phyloP scores from a whole-genome alignment of 805 yeast species.

The Wickerhamomyces pijperi region DNA sequence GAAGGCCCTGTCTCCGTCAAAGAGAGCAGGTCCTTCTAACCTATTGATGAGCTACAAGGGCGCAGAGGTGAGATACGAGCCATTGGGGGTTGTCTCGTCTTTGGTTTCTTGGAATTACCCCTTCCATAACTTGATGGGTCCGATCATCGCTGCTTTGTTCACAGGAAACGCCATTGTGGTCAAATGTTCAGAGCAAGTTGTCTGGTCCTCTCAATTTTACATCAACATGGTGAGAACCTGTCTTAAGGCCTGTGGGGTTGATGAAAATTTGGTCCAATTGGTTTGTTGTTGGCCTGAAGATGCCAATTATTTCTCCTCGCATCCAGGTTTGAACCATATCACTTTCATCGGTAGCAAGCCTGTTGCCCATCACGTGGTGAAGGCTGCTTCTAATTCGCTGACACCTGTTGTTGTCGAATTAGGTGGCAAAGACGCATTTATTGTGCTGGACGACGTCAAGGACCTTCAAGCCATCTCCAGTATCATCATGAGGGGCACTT shows the following conservation, averaged over 20 bases:
- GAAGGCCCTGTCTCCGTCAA: slow-evolving; percentile 44
- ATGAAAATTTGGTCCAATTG: slow-evolving; percentile 77
- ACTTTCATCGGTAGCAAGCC: slow-evolving; percentile 96
- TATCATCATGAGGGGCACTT: slow-evolving; percentile 85
- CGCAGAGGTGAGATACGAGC: slow-evolving; percentile 91
- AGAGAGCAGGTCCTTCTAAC: slow-evolving; percentile 81
- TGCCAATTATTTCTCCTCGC: slow-evolving; percentile 79
- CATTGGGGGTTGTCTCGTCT: slow-evolving; percentile 78
- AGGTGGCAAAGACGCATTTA: slow-evolving; percentile 92
- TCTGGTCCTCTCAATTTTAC: slow-evolving; percentile 86
- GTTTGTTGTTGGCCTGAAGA: slow-evolving; percentile 83
- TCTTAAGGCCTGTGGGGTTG: slow-evolving; percentile 60
- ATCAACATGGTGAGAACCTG: slow-evolving; percentile 62
- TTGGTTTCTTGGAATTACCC: slow-evolving; percentile 97
- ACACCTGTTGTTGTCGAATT: slow-evolving; percentile 94
- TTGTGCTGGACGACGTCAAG: slow-evolving; percentile 73
- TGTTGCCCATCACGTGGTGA: slow-evolving; percentile 80
- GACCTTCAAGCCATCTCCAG: slow-evolving; percentile 54
- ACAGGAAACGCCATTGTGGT: slow-evolving; percentile 88
- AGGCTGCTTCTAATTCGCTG: slow-evolving; percentile 73
- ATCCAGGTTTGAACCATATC: slow-evolving; percentile 73
- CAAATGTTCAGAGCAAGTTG: slow-evolving; percentile 92
- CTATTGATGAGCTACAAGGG: slow-evolving; percentile 80
- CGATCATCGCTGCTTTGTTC: slow-evolving; percentile 77
- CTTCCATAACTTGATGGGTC: slow-evolving; percentile 88